Evolutionary conservation across 257 asterid genomes (phyloP), one percentile per base, ranked within the genome.

Genomic region (Paraleonurus japonicus): DNA sequence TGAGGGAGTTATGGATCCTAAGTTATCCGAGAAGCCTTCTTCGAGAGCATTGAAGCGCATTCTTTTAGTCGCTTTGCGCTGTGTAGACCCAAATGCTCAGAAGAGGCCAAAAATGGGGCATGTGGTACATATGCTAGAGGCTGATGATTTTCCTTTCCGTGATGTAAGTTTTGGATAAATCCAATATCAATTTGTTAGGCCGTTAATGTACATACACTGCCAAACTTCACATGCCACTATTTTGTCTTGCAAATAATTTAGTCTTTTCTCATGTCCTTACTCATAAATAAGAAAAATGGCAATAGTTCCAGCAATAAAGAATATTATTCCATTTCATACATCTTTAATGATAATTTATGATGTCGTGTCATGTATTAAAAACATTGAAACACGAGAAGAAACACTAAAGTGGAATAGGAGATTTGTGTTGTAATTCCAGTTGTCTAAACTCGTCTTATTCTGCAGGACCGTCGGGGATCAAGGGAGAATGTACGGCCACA

Each of bases 31-130:
- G 73, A 81, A 78, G 76, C 97, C 97, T 76, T 83, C 94, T 35
- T 88, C 95, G 8, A 83, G 98, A 80, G 87, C 92, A 8, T 61
- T 93, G 81, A 93, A 93, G 67, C 88, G 97, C 22, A 83, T 87
- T 19, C 90, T 92, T 75, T 82, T 92, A 70, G 98, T 92, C 15
- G 95, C 95, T 54, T 71, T 92, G 48, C 90, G 95, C 4, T 92
- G 98, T 51, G 96, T 92, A 4, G 98, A 92, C 45, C 96, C 97
- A 1, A 88, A 84, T 74, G 71, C 96, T 67, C 92, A 85, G 76
- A 92, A 92, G 85, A 75, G 97, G 77, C 98, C 98, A 1, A 92
- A 83, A 73, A 90, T 92, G 96, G 98, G 96, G 41, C 96, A 92
- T 70, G 97, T 92, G 37, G 86, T 92, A 32, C 98, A 92, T 81